These are phyloP conservation scores for Trichoderma polysporum DNA, from an alignment of 2,329 filamentous ascomycete species.

Conservation along the genomic window DNA sequence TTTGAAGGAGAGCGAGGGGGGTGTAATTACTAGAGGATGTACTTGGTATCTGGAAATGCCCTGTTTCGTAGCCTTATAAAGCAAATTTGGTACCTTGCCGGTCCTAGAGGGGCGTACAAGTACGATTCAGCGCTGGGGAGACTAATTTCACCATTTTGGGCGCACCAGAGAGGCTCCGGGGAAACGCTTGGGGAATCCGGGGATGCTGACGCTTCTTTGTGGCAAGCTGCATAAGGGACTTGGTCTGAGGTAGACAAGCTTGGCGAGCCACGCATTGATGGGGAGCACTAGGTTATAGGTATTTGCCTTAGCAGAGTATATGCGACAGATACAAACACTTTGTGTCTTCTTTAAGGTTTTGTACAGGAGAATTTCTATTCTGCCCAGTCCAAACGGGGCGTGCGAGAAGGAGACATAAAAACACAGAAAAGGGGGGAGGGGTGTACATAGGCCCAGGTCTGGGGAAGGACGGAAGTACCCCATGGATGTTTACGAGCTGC, in stretches of 20 bases:
- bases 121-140: background rate
- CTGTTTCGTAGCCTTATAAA: background rate
- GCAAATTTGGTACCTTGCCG: background rate
- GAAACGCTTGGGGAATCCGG: constrained; percentile 18
- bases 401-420: background rate
- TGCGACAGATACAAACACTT: background rate
- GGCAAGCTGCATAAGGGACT: constrained; percentile 9
- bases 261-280: background rate
- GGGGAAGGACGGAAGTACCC: background rate
- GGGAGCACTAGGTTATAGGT: background rate
- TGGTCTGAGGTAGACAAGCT: background rate
- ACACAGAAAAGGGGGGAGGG: background rate
- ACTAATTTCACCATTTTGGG: background rate
- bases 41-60: background rate
- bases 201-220: constrained; percentile 11
- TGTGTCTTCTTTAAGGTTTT: background rate
- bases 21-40: background rate
- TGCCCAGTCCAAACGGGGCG: background rate
- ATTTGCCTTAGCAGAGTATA: background rate
- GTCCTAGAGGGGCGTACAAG: background rate
- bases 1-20: background rate
- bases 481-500: background rate
- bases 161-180: constrained; percentile 5
- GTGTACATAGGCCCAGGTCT: background rate
- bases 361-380: background rate